Conservation (phyloP, 208 protist genomes). For the Novymonas esmeraldas region DNA sequence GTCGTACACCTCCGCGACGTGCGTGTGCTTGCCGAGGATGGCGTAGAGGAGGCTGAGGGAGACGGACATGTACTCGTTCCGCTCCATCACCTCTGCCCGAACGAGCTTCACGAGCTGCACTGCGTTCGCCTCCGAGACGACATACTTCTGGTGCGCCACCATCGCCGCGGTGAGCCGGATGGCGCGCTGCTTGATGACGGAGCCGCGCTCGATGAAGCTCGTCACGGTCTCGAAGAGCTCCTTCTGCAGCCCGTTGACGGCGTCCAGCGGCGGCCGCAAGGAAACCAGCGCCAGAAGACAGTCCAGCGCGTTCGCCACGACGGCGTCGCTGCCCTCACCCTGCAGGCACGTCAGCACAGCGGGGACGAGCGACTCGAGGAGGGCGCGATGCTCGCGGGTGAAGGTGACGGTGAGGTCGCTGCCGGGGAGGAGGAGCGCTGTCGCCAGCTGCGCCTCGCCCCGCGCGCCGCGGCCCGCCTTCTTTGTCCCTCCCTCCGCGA, state of each 20-base stretch:
- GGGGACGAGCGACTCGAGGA: conserved; percentile 79
- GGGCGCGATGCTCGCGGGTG: conserved; percentile 66
- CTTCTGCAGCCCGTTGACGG: conserved; percentile 56
- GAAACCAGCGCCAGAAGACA: conserved; percentile 83
- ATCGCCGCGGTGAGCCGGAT: conserved; percentile 84
- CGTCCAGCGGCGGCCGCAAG: conserved; percentile 71
- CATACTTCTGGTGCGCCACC: conserved; percentile 75
- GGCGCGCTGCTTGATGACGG: conserved; percentile 87
- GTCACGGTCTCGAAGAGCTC: conserved; percentile 76
- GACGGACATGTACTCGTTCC: conserved; percentile 81
- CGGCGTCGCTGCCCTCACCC: conserved; percentile 89
- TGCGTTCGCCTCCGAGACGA: conserved; percentile 64
- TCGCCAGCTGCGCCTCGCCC: conserved; percentile 2
- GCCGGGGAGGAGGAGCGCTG: conserved; percentile 12
- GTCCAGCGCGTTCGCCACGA: conserved; percentile 86
- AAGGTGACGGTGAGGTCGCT: conserved; percentile 70
- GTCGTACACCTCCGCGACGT: conserved; percentile 90
- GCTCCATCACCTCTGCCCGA: conserved; percentile 80
- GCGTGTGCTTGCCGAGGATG: conserved; percentile 86
- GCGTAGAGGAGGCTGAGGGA: conserved; percentile 83
- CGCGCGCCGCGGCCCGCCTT: not conserved
- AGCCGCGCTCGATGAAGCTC: conserved; percentile 81
- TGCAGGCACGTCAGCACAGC: conserved; percentile 81
- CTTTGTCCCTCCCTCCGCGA: conserved; percentile 24
- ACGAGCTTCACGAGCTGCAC: conserved; percentile 63